A percentile compares a stretch with the other conserved stretches of the same genome.
These are phyloP conservation scores for Beauveria bassiana DNA, from an alignment of 2,329 filamentous ascomycete species.

Conservation along the genomic window DNA sequence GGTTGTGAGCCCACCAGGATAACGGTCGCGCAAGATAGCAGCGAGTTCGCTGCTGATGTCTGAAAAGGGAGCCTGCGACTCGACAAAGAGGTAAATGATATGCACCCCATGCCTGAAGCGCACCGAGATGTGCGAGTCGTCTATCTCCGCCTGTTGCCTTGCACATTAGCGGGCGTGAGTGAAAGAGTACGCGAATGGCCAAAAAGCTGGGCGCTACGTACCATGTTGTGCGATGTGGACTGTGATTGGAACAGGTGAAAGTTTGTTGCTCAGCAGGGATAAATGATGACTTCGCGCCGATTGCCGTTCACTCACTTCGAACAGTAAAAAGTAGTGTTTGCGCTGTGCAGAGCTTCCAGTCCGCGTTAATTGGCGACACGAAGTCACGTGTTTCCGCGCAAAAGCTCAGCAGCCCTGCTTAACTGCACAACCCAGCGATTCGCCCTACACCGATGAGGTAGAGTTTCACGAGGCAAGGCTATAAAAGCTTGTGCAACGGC, in stretches of 20 bases:
- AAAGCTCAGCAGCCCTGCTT: background rate
- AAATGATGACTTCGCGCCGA: background rate
- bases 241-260: background rate
- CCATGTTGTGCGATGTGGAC: background rate
- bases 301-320: background rate
- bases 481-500: background rate
- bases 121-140: conserved; percentile 53
- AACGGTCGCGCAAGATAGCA: conserved; percentile 47
- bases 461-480: background rate
- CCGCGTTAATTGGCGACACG: conserved; percentile 10
- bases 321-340: background rate
- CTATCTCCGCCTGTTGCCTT: conserved; percentile 19
- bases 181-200: background rate
- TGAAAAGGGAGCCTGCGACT: conserved; percentile 48
- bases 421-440: background rate
- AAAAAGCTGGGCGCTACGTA: background rate
- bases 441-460: background rate
- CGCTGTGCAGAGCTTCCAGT: background rate
- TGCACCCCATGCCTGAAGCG: conserved; percentile 66
- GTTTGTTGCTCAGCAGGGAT: background rate
- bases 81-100: conserved; percentile 62
- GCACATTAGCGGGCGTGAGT: background rate
- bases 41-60: conserved; percentile 52
- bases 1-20: conserved; percentile 42
- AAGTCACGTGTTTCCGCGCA: conserved; percentile 9